Conservation (phyloP, 805 yeast genomes). For the Cyberlindnera suaveolens region DNA sequence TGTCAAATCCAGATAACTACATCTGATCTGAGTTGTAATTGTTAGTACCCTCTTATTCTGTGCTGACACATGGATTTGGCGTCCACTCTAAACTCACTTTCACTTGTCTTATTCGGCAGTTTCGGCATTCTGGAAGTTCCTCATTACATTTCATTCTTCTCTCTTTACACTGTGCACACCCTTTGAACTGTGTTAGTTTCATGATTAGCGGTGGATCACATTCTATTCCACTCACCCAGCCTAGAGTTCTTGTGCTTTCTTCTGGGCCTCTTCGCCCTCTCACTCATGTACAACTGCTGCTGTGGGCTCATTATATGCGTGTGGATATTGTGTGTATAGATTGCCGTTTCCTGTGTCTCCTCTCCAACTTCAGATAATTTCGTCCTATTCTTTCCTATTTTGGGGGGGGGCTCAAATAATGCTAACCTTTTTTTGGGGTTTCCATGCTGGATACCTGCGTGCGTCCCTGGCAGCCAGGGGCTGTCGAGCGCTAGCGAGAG, state of each 20-base stretch:
- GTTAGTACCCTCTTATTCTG: too few species aligned
- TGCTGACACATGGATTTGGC: too few species aligned
- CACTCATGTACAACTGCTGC: background rate
- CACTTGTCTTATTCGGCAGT: slow-evolving; percentile 29
- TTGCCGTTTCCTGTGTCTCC: too few species aligned
- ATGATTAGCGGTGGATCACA: background rate
- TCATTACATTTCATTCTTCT: slow-evolving; percentile 48
- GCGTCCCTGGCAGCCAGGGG: too few species aligned
- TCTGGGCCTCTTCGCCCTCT: slow-evolving; percentile 12
- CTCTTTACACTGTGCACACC: slow-evolving; percentile 46
- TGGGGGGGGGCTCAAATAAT: too few species aligned
- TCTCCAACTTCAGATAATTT: too few species aligned
- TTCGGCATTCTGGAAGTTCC: slow-evolving; percentile 41
- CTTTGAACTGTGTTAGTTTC: slow-evolving; percentile 19
- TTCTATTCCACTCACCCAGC: slow-evolving; percentile 16
- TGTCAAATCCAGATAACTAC: slow-evolving; percentile 20
- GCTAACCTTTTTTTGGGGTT: too few species aligned
- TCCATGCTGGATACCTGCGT: too few species aligned
- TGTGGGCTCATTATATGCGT: too few species aligned
- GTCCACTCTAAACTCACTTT: slow-evolving; percentile 10
- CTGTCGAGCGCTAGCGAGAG: too few species aligned
- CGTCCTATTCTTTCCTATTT: too few species aligned
- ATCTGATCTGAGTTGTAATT: slow-evolving; percentile 12
- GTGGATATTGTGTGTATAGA: too few species aligned
- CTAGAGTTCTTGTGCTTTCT: slow-evolving; percentile 27